Evolutionary conservation across 2,329 filamentous ascomycete genomes (phyloP), one percentile per base, ranked within the genome.

Genomic region (Colletotrichum costaricense): DNA sequence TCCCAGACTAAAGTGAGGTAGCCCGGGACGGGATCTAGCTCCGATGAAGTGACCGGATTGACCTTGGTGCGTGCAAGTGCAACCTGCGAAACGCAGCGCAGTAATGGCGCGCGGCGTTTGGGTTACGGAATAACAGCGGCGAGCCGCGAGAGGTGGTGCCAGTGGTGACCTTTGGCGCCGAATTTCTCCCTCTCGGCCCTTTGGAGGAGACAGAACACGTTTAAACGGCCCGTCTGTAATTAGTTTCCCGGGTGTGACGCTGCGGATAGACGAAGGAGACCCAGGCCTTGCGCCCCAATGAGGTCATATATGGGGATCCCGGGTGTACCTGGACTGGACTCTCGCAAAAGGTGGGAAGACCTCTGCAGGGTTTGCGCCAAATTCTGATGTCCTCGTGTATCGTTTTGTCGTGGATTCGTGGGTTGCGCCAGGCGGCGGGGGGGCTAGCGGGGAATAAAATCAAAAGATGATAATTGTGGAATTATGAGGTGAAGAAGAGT

Each of bases 171-270:
- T 55, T 19, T 68, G 62, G 38, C 33, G 35, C 59, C 24, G 67
- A 42, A 30, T 58, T 57, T 57, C 52, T 52, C 60, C 24, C 54
- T 64, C 65, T 73, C 70, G 70, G 70, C 70, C 70, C 70, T 73
- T 73, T 73, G 70, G 70, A 73, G 70, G 70, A 62, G 70, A 70
- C 70, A 60, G 70, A 35, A 60, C 55, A 35, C 67, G 70, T 65
- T 73, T 65, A 71, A 74, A 74, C 72, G 72, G 72, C 63, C 67
- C 72, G 72, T 72, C 67, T 74, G 72, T 72, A 67, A 73, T 74
- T 67, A 63, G 72, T 67, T 66, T 73, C 46, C 67, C 60, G 55
- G 67, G 72, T 72, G 72, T 74, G 72, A 74, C 63, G 68, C 72
- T 74, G 72, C 57, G 72, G 57, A 65, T 54, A 60, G 67, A 73